A percentile compares a stretch with the other conserved stretches of the same genome.
Conservation (phyloP, 805 yeast genomes). For the Teunomyces cretensis region DNA sequence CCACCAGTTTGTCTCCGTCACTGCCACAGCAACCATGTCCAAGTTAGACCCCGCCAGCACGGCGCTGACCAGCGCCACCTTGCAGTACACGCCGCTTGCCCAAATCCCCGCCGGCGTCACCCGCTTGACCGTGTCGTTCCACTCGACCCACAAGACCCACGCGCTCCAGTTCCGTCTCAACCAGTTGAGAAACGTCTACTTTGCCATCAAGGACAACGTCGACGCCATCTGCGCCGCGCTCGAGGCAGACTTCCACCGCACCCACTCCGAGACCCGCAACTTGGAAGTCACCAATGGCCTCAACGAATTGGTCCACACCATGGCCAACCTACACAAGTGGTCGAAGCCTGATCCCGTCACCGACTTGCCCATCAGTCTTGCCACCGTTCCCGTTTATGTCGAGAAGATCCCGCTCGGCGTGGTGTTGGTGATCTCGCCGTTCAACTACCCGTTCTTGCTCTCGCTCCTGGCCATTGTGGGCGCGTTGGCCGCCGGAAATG, state of each 20-base stretch:
- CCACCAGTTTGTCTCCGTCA: too few species aligned
- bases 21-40: too few species aligned
- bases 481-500: conserved; percentile 85
- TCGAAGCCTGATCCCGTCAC: conserved; percentile 47
- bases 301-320: conserved; percentile 58
- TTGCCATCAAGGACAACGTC: conserved; percentile 57
- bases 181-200: conserved; percentile 67
- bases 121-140: conserved; percentile 41
- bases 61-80: too few species aligned
- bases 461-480: conserved; percentile 67
- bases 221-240: conserved; percentile 59
- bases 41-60: too few species aligned
- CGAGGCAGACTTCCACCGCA: conserved; percentile 63
- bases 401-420: conserved; percentile 54
- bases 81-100: conserved; percentile 45
- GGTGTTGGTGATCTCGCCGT: conserved; percentile 73
- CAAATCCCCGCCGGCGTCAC: conserved; percentile 50
- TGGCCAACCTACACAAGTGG: conserved; percentile 62
- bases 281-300: conserved; percentile 55
- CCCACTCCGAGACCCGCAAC: conserved; percentile 58
- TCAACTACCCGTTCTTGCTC: conserved; percentile 74
- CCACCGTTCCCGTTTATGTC: conserved; percentile 30
- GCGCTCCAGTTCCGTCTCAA: conserved; percentile 56
- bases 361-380: conserved; percentile 36
- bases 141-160: conserved; percentile 46